A percentile compares a stretch with the other conserved stretches of the same genome.
phyloP scores from a whole-genome alignment of 306 rosid species.

The Oemleria cerasiformis region DNA sequence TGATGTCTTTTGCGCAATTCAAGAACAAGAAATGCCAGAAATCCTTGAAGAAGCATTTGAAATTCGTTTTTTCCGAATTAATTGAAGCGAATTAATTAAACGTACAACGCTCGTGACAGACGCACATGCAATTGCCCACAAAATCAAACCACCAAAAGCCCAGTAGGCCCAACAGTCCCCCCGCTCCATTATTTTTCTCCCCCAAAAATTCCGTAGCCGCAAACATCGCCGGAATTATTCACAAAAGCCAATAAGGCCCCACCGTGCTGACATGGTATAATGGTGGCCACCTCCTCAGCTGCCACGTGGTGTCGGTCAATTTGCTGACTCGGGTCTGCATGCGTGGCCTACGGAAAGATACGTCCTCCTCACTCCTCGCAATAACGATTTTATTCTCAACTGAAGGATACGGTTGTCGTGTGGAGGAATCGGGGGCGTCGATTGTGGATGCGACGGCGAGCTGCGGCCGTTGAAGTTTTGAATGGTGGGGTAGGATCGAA shows the following conservation, averaged over 20 bases:
- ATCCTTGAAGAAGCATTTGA: constrained; percentile 18
- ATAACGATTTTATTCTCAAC: constrained; percentile 20
- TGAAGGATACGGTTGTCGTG: constrained; percentile 22
- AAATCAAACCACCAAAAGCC: constrained; percentile 43
- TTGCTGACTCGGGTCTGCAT: constrained; percentile 15
- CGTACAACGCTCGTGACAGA: constrained; percentile 29
- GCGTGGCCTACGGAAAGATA: constrained; percentile 5
- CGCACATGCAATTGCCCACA: constrained; percentile 53
- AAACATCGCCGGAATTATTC: constrained; percentile 44
- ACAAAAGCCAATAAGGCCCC: background rate
- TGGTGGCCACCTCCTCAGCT: background rate
- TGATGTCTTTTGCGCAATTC: constrained; percentile 9
- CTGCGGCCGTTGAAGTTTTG: background rate
- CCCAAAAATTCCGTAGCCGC: constrained; percentile 33
- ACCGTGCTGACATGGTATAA: constrained; percentile 42
- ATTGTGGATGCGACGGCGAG: constrained; percentile 8
- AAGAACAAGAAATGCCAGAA: constrained; percentile 3
- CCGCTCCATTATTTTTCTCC: background rate
- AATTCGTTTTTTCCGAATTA: background rate
- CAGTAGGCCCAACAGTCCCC: constrained; percentile 37
- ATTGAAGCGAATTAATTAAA: constrained; percentile 6
- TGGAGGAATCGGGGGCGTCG: constrained; percentile 9
- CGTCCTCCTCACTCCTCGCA: constrained; percentile 15
- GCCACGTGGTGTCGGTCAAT: constrained; percentile 17
- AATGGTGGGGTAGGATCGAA: constrained; percentile 18